These are phyloP conservation scores for Lasiodiplodia gonubiensis DNA, from an alignment of 2,329 filamentous ascomycete genomes.

Conservation along the genomic window DNA sequence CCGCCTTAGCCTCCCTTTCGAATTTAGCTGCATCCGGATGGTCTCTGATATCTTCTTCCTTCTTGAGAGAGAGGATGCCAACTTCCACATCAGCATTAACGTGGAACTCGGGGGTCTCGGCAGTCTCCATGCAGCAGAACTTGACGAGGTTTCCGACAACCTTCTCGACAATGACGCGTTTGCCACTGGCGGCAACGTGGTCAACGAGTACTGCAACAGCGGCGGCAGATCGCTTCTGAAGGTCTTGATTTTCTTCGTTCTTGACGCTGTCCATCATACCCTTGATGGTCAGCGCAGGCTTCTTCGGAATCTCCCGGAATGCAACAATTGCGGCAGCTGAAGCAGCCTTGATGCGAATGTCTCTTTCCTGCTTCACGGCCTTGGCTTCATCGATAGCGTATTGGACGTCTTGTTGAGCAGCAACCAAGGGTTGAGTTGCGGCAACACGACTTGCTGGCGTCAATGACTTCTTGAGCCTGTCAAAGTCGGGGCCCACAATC, in stretches of 20 bases:
- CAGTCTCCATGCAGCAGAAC: constrained; percentile 96
- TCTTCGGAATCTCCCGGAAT: constrained; percentile 88
- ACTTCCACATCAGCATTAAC: constrained; percentile 79
- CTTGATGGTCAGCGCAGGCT: constrained; percentile 90
- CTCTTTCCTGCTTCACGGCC: constrained; percentile 77
- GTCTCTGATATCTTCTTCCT: constrained; percentile 94
- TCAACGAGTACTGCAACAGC: constrained; percentile 87
- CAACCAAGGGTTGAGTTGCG: constrained; percentile 76
- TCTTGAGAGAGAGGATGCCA: constrained; percentile 89
- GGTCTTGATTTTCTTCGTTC: constrained; percentile 85
- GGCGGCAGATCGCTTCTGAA: constrained; percentile 84
- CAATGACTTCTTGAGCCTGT: constrained; percentile 86
- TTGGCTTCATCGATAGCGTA: constrained; percentile 80
- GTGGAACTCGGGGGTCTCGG: constrained; percentile 93
- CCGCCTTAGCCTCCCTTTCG: constrained; percentile 85
- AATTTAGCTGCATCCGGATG: constrained; percentile 90
- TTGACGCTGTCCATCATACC: constrained; percentile 99
- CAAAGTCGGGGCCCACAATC: constrained; percentile 83
- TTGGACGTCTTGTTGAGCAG: constrained; percentile 73
- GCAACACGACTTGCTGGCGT: constrained; percentile 87
- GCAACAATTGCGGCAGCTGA: constrained; percentile 87
- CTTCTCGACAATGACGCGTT: constrained; percentile 88
- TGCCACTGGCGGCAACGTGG: constrained; percentile 79
- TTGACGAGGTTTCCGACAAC: constrained; percentile 95
- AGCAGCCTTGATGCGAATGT: constrained; percentile 83